Evolutionary conservation across 2,329 filamentous ascomycete species (phyloP).

Genomic region (Pseudocercospora cruenta): DNA sequence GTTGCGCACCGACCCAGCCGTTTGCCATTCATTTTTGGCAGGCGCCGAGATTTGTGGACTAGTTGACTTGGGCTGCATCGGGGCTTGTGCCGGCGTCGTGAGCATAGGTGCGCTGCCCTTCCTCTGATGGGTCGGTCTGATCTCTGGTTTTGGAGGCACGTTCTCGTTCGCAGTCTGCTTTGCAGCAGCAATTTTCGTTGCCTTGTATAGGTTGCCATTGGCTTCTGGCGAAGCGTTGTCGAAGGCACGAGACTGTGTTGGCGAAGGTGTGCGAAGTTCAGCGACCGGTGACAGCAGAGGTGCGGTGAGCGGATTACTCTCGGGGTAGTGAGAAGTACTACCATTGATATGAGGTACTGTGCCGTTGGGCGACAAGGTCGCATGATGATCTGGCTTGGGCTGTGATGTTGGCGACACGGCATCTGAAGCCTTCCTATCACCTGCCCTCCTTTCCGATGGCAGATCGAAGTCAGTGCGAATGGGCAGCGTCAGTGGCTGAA

Average conservation of each 20-base stretch:
- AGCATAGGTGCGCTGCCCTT: conserved; percentile 31
- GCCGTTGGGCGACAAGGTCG: conserved; percentile 33
- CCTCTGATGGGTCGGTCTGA: conserved; percentile 28
- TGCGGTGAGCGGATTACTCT: conserved; percentile 23
- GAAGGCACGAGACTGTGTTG: conserved; percentile 61
- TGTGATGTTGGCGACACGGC: conserved; percentile 24
- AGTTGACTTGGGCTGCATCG: conserved; percentile 7
- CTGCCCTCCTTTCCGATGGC: neutral
- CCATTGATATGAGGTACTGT: conserved; percentile 24
- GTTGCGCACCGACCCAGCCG: conserved; percentile 31
- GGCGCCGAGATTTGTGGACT: conserved; percentile 10
- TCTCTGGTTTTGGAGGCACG: conserved; percentile 19
- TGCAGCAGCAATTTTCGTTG: conserved; percentile 35
- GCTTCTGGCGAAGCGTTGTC: conserved; percentile 43
- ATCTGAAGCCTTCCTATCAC: conserved; percentile 8
- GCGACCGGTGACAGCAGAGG: conserved; percentile 71
- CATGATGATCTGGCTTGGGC: conserved; percentile 21
- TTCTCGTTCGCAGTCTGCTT: conserved; percentile 33
- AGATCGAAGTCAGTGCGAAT: conserved; percentile 17
- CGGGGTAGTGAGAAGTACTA: conserved; percentile 24
- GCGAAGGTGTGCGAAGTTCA: conserved; percentile 72
- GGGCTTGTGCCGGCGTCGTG: conserved; percentile 12
- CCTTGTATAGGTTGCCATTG: conserved; percentile 33
- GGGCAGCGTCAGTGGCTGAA: conserved; percentile 9
- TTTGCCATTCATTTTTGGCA: conserved; percentile 34